Evolutionary conservation across 257 asterid species (phyloP), one percentile per base, ranked within the genome.

Genomic region (Voacanga thouarsii): DNA sequence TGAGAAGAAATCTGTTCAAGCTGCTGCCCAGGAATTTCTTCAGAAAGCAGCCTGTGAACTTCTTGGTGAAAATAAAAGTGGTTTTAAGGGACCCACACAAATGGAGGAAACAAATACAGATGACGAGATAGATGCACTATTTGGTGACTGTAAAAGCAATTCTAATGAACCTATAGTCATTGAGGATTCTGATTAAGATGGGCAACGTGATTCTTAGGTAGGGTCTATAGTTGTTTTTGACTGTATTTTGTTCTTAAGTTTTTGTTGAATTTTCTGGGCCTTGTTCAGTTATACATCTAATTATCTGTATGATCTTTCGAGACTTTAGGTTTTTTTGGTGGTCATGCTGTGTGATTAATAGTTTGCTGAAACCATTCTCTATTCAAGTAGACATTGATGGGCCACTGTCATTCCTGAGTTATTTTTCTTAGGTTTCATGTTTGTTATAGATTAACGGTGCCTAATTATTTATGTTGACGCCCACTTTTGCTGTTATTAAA

Each of bases 21-120:
- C 86, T 82, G 97, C 96, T 66, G 94, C 99, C 59, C 90, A 96
- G 85, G 98, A 90, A 78, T 96, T 96, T 85, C 99, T 96, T 75
- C 95, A 96, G 87, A 96, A 96, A 88, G 99, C 98, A 74, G 86
- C 98, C 45, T 84, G 84, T 78, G 99, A 96, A 85, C 89, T 95
- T 71, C 98, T 93, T 60, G 97, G 94, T 81, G 97, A 92, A 78
- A 88, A 78, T 80, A 87, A 88, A 84, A 90, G 86, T 78, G 91
- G 89, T 78, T 82, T 91, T 72, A 91, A 91, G 84, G 98, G 97
- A 84, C 98, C 99, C 71, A 43, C 92, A 75, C 92, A 78, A 81
- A 83, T 71, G 51, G 90, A 83, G 84, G 90, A 84, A 70, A 86
- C 92, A 71, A 94, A 88, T 75, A 86, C 92, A 68, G 96, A 89